Evolutionary conservation across 148 eudicot species (phyloP), one percentile per base, ranked within the genome.

Genomic region (Vaccinium darrowii): DNA sequence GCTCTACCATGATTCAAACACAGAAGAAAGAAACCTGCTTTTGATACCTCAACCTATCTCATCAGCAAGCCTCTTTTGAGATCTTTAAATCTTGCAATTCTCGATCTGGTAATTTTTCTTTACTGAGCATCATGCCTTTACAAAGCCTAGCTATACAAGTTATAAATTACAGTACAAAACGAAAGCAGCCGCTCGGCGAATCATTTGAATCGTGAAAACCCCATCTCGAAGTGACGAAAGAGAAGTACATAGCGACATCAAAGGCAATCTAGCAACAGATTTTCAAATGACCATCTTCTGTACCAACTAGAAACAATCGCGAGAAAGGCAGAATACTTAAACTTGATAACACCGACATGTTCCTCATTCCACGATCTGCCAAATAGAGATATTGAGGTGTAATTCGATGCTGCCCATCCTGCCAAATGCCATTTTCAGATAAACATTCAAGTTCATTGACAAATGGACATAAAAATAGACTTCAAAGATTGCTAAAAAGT

Each of bases 261-360:
- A 83, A 76, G 58, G 53, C 75, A 77, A 87, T 25, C 91, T 92
- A 97, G 78, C 90, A 94, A 85, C 99, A 97, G 76, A 97, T 90
- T 88, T 92, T 95, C 86, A 97, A 90, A 89, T 93, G 88, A 83
- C 99, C 98, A 73, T 97, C 99, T 87, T 97, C 99, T 13, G 98
- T 95, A 84, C 99, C 99, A 47, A 95, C 91, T 10, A 95, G 92
- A 89, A 97, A 94, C 83, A 97, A 87, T 50, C 99, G 91, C 3
- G 99, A 97, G 76, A 88, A 94, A 0, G 99, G 98, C 82, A 94
- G 91, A 84, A 97, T 92, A 78, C 90, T 84, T 67, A 97, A 92
- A 84, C 96, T 92, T 51, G 98, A 94, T 51, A 95, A 79, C 65
- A 89, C 89, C 13, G 99, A 94, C 93, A 90, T 88, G 90, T 97